These are phyloP conservation scores for Citrullus amarus DNA, from an alignment of 306 rosid genomes.

Conservation along the genomic window DNA sequence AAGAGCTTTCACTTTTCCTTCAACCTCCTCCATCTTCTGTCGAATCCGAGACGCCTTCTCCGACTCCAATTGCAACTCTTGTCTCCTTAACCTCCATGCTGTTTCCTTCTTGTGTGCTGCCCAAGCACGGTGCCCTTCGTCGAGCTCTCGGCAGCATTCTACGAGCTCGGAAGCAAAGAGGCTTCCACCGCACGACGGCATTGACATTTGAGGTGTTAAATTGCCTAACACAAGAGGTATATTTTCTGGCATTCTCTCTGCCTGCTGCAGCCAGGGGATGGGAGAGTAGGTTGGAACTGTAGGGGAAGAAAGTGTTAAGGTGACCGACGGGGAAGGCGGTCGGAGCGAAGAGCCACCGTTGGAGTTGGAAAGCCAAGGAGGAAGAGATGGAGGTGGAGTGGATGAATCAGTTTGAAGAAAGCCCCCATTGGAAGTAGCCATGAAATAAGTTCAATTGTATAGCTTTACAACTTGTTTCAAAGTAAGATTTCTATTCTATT, in stretches of 20 bases:
- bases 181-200: constrained; percentile 42
- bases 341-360: constrained; percentile 34
- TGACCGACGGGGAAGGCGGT: constrained; percentile 79
- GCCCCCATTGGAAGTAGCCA: constrained; percentile 70
- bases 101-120: constrained; percentile 80
- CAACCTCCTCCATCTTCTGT: constrained; percentile 76
- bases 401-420: constrained; percentile 51
- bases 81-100: constrained; percentile 72
- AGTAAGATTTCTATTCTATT: background rate
- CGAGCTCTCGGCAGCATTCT: constrained; percentile 83
- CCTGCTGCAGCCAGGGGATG: constrained; percentile 75
- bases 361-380: constrained; percentile 83
- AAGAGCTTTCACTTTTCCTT: constrained; percentile 69
- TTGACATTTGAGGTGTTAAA: constrained; percentile 40
- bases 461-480: constrained; percentile 42
- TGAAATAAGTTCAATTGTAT: constrained; percentile 30
- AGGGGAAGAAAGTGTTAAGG: constrained; percentile 67
- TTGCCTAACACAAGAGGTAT: constrained; percentile 36
- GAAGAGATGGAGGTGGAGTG: constrained; percentile 45
- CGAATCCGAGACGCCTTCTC: constrained; percentile 70
- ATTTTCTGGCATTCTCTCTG: constrained; percentile 54
- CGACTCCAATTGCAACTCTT: constrained; percentile 81
- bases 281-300: constrained; percentile 54
- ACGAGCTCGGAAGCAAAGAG: constrained; percentile 48
- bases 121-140: constrained; percentile 78